These are phyloP conservation scores for Kalmusia sp. DNA, from an alignment of 2,329 filamentous ascomycete genomes.

Conservation along the genomic window DNA sequence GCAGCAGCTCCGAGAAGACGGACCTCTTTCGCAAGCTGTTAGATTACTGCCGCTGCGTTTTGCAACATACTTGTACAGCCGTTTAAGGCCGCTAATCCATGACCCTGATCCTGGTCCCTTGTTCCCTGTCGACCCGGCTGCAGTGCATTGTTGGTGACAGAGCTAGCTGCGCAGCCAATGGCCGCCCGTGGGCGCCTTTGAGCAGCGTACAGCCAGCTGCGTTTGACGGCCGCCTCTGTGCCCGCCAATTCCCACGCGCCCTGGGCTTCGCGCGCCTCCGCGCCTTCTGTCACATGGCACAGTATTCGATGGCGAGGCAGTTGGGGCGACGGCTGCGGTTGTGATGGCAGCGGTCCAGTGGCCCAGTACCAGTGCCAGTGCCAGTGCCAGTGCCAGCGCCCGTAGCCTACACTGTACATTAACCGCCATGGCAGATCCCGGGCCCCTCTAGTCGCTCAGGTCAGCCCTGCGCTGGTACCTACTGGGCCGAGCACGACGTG, in stretches of 20 bases:
- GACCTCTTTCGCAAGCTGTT: constrained; percentile 46
- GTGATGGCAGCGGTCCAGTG: no score
- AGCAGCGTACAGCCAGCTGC: background rate
- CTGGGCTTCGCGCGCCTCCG: background rate
- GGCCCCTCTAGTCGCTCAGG: background rate
- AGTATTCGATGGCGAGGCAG: no score
- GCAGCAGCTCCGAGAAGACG: constrained; percentile 43
- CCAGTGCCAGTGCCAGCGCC: background rate
- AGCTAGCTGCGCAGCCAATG: constrained; percentile 33
- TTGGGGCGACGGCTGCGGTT: no score
- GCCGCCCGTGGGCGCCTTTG: constrained; percentile 4
- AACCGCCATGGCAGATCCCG: background rate
- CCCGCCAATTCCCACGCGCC: background rate
- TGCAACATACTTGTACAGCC: constrained; percentile 37
- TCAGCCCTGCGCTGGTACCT: constrained; percentile 6
- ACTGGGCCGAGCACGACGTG: background rate
- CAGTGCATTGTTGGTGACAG: constrained; percentile 30
- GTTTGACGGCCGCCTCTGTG: background rate
- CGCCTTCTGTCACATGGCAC: constrained; percentile 1
- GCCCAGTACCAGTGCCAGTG: no score
- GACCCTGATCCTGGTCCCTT: constrained; percentile 3
- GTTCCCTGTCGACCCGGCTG: constrained; percentile 24
- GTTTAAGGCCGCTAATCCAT: constrained; percentile 3
- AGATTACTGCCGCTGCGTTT: constrained; percentile 51
- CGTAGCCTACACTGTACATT: background rate